phyloP scores from a whole-genome alignment of 2,329 filamentous ascomycete species.

The Coniochaeta sp. region DNA sequence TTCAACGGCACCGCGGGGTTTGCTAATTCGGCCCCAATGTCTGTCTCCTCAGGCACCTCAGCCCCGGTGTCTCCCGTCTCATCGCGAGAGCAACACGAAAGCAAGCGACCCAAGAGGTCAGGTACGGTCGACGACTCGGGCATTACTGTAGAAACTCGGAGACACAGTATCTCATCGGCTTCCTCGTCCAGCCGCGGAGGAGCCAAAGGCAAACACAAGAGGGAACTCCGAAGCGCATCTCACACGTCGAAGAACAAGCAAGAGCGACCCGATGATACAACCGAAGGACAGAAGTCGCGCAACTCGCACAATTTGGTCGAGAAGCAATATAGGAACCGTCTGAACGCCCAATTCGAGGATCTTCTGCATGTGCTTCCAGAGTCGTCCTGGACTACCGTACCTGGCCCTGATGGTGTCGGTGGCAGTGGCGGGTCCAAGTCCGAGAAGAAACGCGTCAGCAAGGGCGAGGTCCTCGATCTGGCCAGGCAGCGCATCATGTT shows the following conservation, averaged over 20 bases:
- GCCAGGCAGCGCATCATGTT: slow-evolving; percentile 23
- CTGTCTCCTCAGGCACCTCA: neutral
- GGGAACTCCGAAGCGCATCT: slow-evolving; percentile 20
- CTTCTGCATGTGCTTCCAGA: slow-evolving; percentile 20
- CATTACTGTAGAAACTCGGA: no score
- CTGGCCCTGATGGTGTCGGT: neutral
- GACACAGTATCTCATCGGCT: neutral
- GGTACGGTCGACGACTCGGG: neutral
- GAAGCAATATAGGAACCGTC: slow-evolving; percentile 24
- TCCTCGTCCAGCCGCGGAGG: neutral
- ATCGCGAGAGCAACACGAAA: neutral
- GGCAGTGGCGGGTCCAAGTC: slow-evolving; percentile 2
- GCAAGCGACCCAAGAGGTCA: neutral
- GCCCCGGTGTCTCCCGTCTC: neutral
- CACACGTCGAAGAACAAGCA: slow-evolving; percentile 21
- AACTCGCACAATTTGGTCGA: slow-evolving; percentile 25
- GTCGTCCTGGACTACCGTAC: slow-evolving; percentile 5
- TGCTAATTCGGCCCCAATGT: neutral
- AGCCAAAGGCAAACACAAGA: neutral
- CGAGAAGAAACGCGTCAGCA: slow-evolving; percentile 23
- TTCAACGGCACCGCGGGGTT: neutral
- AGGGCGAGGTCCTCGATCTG: slow-evolving; percentile 27
- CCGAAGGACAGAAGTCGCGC: slow-evolving; percentile 19
- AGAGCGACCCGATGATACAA: slow-evolving; percentile 15
- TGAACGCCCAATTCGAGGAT: slow-evolving; percentile 23